These are phyloP conservation scores for Hymenotorrendiella dingleyae DNA, from an alignment of 2,329 filamentous ascomycete genomes.

Conservation along the genomic window DNA sequence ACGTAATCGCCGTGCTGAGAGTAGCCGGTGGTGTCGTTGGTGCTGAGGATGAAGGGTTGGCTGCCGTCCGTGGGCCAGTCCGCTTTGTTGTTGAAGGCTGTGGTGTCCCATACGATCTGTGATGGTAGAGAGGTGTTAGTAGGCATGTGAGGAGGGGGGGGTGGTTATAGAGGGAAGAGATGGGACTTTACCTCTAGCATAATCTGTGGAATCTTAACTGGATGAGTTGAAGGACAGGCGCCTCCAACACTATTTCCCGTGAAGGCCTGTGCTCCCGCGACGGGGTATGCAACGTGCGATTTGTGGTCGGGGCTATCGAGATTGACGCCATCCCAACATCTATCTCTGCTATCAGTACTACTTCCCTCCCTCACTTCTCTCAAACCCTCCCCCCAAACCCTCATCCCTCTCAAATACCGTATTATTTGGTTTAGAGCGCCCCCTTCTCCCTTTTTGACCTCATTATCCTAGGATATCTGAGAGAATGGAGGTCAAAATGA, in stretches of 20 bases:
- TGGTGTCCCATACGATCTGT: constrained; percentile 44
- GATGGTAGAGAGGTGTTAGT: constrained; percentile 25
- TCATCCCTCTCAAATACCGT: no score
- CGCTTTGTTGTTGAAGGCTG: constrained; percentile 37
- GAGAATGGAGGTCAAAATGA: no score
- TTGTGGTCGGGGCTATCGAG: constrained; percentile 20
- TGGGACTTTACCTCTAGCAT: constrained; percentile 39
- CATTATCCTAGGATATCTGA: no score
- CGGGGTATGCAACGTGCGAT: constrained; percentile 25
- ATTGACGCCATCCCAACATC: constrained; percentile 31
- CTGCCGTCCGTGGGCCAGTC: constrained; percentile 40
- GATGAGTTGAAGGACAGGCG: constrained; percentile 30
- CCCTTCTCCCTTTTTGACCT: no score
- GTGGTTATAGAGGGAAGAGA: no score
- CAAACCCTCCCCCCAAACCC: no score
- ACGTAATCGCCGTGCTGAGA: constrained; percentile 47
- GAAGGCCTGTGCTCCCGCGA: constrained; percentile 22
- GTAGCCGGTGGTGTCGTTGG: constrained; percentile 39
- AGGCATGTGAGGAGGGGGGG: no score
- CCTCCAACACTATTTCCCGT: constrained; percentile 31
- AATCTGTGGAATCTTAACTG: constrained; percentile 42
- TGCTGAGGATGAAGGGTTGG: constrained; percentile 39
- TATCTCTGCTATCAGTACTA: constrained; percentile 36
- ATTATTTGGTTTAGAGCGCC: no score
- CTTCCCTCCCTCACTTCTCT: constrained; percentile 40